Evolutionary conservation across 2,329 filamentous ascomycete genomes (phyloP).

Genomic region (Trichoderma aggressivum): DNA sequence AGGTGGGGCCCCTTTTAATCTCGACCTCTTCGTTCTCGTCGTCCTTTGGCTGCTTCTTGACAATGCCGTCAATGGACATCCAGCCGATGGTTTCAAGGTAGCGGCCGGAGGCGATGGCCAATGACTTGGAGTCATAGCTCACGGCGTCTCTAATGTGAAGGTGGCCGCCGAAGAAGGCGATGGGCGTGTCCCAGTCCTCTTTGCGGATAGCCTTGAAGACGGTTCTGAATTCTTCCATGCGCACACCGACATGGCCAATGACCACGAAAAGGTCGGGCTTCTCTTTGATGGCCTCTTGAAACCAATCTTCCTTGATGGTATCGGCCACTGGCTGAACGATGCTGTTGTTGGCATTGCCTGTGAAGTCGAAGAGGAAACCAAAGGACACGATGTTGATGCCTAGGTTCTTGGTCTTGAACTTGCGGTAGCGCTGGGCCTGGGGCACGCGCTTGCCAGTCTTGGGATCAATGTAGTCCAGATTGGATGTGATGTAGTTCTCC

Average conservation of each 20-base stretch:
- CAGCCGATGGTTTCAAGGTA: slow-evolving; percentile 97
- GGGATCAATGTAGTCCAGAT: slow-evolving; percentile 81
- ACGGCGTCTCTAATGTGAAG: slow-evolving; percentile 83
- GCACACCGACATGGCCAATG: slow-evolving; percentile 78
- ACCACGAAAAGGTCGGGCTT: slow-evolving; percentile 86
- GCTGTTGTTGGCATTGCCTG: slow-evolving; percentile 85
- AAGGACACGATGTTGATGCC: slow-evolving; percentile 81
- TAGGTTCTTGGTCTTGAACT: slow-evolving; percentile 88
- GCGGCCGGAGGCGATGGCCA: slow-evolving; percentile 79
- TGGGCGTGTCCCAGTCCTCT: slow-evolving; percentile 75
- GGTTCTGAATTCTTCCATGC: slow-evolving; percentile 72
- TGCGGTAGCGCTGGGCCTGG: slow-evolving; percentile 77
- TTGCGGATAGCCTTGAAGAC: slow-evolving; percentile 77
- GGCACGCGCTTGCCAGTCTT: slow-evolving; percentile 68
- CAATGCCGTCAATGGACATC: slow-evolving; percentile 73
- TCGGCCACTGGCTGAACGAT: slow-evolving; percentile 76
- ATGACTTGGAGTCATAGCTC: slow-evolving; percentile 72
- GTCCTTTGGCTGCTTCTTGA: slow-evolving; percentile 27
- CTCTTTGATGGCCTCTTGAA: slow-evolving; percentile 77
- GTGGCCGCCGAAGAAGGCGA: slow-evolving; percentile 90
- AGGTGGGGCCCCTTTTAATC: slow-evolving; percentile 48
- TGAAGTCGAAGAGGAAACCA: slow-evolving; percentile 94
- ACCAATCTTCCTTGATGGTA: slow-evolving; percentile 82
- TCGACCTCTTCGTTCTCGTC: slow-evolving; percentile 26
- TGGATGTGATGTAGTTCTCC: slow-evolving; percentile 81